Evolutionary conservation across 2,329 filamentous ascomycete species (phyloP).

Genomic region (Neobulgaria alba): DNA sequence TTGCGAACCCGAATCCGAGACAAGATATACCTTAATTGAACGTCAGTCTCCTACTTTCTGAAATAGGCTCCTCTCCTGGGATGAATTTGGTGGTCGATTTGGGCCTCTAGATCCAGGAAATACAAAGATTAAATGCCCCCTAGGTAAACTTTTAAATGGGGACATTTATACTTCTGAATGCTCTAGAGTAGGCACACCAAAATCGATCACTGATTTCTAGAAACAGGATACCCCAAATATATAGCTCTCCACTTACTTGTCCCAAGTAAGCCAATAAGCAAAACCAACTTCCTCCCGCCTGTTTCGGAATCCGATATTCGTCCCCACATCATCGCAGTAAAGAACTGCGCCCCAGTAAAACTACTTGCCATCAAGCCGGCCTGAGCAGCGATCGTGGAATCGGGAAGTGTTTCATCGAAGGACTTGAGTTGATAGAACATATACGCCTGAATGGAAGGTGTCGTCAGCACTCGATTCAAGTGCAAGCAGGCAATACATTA

Average conservation of each 20-base stretch:
- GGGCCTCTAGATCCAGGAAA: no score
- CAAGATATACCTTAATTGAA: conserved; percentile 38
- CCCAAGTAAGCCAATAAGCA: conserved; percentile 56
- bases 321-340: conserved; percentile 64
- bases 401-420: conserved; percentile 48
- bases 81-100: no score
- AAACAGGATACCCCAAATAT: neutral
- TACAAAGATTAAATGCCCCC: no score
- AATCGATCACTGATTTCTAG: no score
- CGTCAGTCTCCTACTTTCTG: neutral
- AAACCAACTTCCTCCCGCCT: conserved; percentile 44
- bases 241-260: conserved; percentile 33
- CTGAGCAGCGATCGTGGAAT: conserved; percentile 64
- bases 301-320: conserved; percentile 50
- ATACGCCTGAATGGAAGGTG: conserved; percentile 45
- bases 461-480: conserved; percentile 32
- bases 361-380: conserved; percentile 69
- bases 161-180: no score
- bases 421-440: conserved; percentile 83
- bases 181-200: no score
- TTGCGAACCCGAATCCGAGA: conserved; percentile 59
- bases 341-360: conserved; percentile 75
- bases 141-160: no score
- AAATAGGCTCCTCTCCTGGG: no score
- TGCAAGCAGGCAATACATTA: neutral